Base-by-base conservation (phyloP, 2,329 filamentous ascomycete species). In the Penicillium sclerotigenum region DNA sequence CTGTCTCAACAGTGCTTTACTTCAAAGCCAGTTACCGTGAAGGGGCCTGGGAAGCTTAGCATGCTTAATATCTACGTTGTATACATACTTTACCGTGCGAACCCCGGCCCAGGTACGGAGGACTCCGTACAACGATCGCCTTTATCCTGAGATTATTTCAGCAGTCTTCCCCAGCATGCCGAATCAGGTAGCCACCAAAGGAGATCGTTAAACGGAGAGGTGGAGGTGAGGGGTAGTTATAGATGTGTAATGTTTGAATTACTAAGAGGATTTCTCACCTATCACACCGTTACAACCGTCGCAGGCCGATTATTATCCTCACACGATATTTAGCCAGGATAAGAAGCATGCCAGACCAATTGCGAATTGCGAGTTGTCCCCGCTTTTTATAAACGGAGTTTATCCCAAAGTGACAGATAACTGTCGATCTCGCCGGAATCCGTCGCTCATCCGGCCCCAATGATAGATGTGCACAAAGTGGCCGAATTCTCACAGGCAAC, bases 391-490 rank as follows among this genome's bases (percentile, higher is more conserved):
- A 20, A 8, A 22, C 18, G 45, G 36, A 22, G n/a, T 8, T 51
- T 36, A 38, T 31, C 47, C n/a, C 3, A 37, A 51, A 38, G 31
- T 22, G 29, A 34, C 2, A 26, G 52, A 46, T 55, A 22, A 38
- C 14, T 5, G 52, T 52, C 52, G 52, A 45, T 50, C 38, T 20
- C 46, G 5, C 52, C 52, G 52, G 52, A 55, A 55, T 52, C 52
- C 52, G 52, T 45, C 52, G 47, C 47, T 18, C n/a, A 22, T 28
- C 52, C 52, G 52, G 33, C 11, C 28, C 18, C 5, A 24, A 37
- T 41, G 28, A 49, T 47, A 41, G 24, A 9, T 41, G 29, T 29
- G 51, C 29, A 40, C 8, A 14, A 6, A 9, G 33, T 4, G 13
- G 28, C 26, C 11, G 18, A 26, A 28, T 20, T 28, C 1, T 13